Percentiles rank a stretch among this genome's conserved stretches.
Conservation (phyloP, 805 yeast species). For the Zygotorulaspora chibaensis region DNA sequence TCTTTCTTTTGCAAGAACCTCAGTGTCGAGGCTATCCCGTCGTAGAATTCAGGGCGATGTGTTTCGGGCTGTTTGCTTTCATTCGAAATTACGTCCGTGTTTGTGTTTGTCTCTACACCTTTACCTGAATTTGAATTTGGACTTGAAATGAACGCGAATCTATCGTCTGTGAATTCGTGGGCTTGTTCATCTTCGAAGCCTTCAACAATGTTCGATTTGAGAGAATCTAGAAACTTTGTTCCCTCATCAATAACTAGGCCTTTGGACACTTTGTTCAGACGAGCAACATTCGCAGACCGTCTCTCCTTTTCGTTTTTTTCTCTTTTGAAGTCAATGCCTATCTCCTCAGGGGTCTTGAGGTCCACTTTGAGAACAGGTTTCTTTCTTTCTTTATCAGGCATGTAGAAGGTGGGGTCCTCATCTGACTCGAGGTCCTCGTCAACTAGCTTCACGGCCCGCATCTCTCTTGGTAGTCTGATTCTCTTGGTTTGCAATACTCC, state of each 20-base stretch:
- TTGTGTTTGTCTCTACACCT: not conserved
- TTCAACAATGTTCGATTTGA: constrained; percentile 14
- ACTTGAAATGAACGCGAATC: not conserved
- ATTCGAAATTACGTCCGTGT: not conserved
- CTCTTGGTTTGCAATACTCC: constrained; percentile 31
- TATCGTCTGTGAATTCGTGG: not conserved
- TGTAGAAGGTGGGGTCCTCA: constrained; percentile 37
- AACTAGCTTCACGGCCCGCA: constrained; percentile 35
- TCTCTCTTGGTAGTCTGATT: constrained; percentile 28
- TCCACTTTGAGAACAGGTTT: constrained; percentile 16
- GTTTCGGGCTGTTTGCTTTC: not conserved
- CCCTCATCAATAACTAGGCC: constrained; percentile 42
- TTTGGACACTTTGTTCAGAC: constrained; percentile 17
- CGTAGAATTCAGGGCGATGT: constrained; percentile 20
- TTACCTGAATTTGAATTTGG: not conserved
- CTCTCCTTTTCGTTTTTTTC: constrained; percentile 25
- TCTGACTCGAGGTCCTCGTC: constrained; percentile 28
- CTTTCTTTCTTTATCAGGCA: constrained; percentile 11
- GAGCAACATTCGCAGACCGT: constrained; percentile 16
- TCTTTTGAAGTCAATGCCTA: constrained; percentile 39
- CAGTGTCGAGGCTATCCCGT: constrained; percentile 32
- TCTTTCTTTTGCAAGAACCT: constrained; percentile 21
- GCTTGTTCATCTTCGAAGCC: not conserved
- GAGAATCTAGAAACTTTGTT: constrained; percentile 25
- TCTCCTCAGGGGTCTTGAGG: constrained; percentile 13